Base-by-base conservation (phyloP, 495 filamentous ascomycete species). In the Podospora fimiseda region DNA sequence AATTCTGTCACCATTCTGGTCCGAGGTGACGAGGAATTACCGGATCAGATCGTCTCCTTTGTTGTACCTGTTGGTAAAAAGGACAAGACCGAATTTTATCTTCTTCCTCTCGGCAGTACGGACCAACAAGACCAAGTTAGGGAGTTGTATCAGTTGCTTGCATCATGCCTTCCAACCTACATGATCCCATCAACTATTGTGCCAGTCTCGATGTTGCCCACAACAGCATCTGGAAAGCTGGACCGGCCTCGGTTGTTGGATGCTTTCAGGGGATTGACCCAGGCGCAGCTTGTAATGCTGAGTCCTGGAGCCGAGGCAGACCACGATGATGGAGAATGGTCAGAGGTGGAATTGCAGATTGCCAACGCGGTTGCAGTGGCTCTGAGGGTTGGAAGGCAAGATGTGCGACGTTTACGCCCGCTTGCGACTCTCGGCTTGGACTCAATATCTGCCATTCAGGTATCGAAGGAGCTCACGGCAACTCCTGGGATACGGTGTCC, bases 391-490 rank as follows among this genome's bases (percentile, higher is more conserved):
- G 65, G 74, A 23, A 79, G 67, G 0, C 82, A 76, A 1, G 81
- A 84, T 41, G 78, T 88, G 45, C 77, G 43, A 24, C 61, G 69
- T 38, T 78, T 74, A 74, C 72, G 68, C 13, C 68, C 74, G 6
- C 68, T 78, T 7, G 53, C 59, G 7, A 55, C 71, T 19, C 70
- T 91, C 5, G 89, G 89, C 0, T 64, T 94, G 18, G 88, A 94
- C 63, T 92, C 88, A 0, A 81, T 94, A n/a, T 85, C 83, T 22
- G 87, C 86, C 0, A 91, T 94, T 43, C 67, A 76, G 11, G 64
- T 90, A 36, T 78, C 84, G 0, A 81, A 71, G 18, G 60, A 63
- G 36, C 63, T 89, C 1, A 65, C 72, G 42, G 53, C 70, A 2
- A 50, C 51, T 7, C 69, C 76, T 2, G 70, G 67, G 38, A 62